Percentiles rank a stretch among this genome's conserved stretches.
These are phyloP conservation scores for Kurtzmaniella quercitrusa DNA, from an alignment of 1,139 yeast species.

Conservation along the genomic window DNA sequence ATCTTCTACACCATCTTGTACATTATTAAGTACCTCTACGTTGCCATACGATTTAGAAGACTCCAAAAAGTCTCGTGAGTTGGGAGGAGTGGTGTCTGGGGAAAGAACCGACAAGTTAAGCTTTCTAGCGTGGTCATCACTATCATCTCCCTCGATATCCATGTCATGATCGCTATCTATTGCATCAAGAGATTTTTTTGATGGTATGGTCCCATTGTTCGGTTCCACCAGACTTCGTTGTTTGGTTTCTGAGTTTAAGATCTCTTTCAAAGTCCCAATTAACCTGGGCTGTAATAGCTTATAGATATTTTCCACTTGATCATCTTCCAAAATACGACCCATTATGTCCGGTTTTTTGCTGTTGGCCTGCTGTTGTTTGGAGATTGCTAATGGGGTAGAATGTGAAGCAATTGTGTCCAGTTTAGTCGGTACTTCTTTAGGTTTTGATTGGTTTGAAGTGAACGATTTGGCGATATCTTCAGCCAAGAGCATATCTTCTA, in stretches of 20 bases:
- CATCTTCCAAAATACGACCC: not conserved
- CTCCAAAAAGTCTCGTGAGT: slow-evolving; percentile 17
- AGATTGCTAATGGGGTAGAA: slow-evolving; percentile 25
- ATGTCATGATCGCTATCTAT: not conserved
- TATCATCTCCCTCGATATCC: not conserved
- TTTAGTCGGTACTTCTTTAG: slow-evolving; percentile 1
- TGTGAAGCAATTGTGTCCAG: slow-evolving; percentile 20
- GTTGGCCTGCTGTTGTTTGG: not conserved
- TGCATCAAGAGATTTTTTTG: not conserved
- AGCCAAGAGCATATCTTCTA: not conserved
- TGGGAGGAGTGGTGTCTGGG: slow-evolving; percentile 21
- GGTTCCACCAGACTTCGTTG: not conserved
- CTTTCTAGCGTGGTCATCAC: slow-evolving; percentile 1
- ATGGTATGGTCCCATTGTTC: not conserved
- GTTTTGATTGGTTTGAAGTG: not conserved
- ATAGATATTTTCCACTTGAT: slow-evolving; percentile 6
- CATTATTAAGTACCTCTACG: not conserved
- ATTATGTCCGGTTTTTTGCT: slow-evolving; percentile 1
- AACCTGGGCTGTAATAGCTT: slow-evolving; percentile 7
- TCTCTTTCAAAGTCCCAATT: slow-evolving; percentile 3
- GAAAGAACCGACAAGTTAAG: not conserved
- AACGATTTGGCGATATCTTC: slow-evolving; percentile 4
- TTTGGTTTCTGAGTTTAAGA: not conserved
- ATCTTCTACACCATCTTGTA: slow-evolving; percentile 5
- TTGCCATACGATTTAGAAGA: not conserved